phyloP scores from a whole-genome alignment of 257 asterid genomes.

The Fraxinus anomala region DNA sequence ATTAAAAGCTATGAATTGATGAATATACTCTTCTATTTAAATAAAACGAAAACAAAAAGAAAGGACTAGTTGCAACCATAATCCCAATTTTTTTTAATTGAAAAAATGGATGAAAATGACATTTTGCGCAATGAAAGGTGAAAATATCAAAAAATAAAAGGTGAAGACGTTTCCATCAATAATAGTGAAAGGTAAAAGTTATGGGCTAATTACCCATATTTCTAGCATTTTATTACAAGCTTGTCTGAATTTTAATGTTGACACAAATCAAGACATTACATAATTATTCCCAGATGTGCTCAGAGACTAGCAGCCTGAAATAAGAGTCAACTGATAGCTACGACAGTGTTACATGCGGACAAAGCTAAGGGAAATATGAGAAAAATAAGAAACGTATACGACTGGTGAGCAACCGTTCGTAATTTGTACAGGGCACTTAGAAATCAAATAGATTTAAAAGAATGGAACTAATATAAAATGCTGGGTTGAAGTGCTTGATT shows the following conservation, averaged over 20 bases:
- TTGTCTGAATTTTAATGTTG: neutral
- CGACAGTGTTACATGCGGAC: conserved; percentile 14
- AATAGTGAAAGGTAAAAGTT: no score
- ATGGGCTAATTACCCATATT: no score
- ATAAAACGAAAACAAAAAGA: no score
- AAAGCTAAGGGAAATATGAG: conserved; percentile 19
- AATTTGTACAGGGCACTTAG: conserved; percentile 39
- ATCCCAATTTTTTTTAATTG: no score
- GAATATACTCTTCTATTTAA: no score
- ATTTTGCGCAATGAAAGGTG: no score
- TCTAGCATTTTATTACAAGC: neutral
- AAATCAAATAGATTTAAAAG: conserved; percentile 34
- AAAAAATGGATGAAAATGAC: no score
- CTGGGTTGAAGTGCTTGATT: conserved; percentile 20
- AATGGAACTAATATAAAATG: conserved; percentile 38
- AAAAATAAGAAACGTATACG: conserved; percentile 27
- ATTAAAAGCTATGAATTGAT: no score
- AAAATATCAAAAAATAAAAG: no score
- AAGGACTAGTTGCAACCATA: no score
- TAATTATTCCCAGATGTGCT: neutral
- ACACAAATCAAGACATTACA: neutral
- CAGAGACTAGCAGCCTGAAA: neutral
- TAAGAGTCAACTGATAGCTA: neutral
- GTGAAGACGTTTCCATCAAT: no score
- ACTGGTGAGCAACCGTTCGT: conserved; percentile 21